Conservation (phyloP, 345 rosid species). For the Mercurialis annua region DNA sequence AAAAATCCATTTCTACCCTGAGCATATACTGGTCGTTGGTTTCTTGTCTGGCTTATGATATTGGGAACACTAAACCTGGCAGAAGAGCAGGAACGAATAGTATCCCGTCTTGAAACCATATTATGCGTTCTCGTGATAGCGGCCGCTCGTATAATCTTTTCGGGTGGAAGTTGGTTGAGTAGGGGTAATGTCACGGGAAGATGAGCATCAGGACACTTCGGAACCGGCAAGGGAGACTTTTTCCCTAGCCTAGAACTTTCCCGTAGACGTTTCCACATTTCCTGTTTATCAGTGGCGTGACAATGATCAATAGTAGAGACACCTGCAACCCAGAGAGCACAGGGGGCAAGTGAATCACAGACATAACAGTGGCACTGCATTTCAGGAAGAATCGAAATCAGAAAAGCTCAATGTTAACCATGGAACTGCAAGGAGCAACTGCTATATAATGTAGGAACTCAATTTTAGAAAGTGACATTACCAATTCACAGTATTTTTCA, state of each 20-base stretch:
- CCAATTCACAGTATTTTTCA: slow-evolving; percentile 59
- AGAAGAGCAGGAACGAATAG: slow-evolving; percentile 45
- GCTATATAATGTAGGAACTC: background rate
- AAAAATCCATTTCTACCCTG: slow-evolving; percentile 22
- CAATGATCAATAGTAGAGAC: slow-evolving; percentile 51
- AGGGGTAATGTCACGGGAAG: slow-evolving; percentile 20
- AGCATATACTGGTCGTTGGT: slow-evolving; percentile 10
- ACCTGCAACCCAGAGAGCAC: slow-evolving; percentile 58
- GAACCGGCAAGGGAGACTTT: slow-evolving; percentile 24
- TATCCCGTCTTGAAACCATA: slow-evolving; percentile 12
- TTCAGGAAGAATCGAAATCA: slow-evolving; percentile 15
- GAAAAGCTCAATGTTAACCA: slow-evolving; percentile 1
- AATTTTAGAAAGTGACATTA: slow-evolving; percentile 21
- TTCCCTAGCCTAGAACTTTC: slow-evolving; percentile 38
- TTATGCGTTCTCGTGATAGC: slow-evolving; percentile 20
- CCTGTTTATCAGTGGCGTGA: slow-evolving; percentile 72
- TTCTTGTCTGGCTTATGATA: slow-evolving; percentile 29
- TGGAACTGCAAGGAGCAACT: background rate
- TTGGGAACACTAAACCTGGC: slow-evolving; percentile 24
- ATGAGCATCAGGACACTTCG: slow-evolving; percentile 19
- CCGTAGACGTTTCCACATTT: slow-evolving; percentile 56
- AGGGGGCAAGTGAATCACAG: slow-evolving; percentile 80
- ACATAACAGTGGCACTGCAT: slow-evolving; percentile 89
- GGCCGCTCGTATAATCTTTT: slow-evolving; percentile 14
- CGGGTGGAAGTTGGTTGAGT: slow-evolving; percentile 21